A percentile compares a stretch with the other conserved stretches of the same genome.
Evolutionary conservation across 164 flowering plant species (phyloP).

Genomic region (Houttuynia cordata): DNA sequence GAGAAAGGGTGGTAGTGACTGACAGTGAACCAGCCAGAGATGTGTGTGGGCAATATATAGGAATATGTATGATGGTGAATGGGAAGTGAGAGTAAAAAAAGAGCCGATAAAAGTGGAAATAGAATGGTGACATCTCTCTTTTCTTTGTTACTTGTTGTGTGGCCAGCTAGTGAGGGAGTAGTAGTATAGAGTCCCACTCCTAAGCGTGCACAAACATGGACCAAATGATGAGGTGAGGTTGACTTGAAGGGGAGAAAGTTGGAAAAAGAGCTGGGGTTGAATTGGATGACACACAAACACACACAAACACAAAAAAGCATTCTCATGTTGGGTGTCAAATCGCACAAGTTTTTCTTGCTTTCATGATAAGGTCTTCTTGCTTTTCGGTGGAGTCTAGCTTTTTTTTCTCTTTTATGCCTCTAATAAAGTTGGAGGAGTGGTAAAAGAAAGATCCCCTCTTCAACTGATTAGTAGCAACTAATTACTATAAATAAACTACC

Average conservation of each 20-base stretch:
- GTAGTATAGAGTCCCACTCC: background rate
- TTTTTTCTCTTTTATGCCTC: conserved; percentile 17
- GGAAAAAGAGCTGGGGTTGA: conserved; percentile 8
- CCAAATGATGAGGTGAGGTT: conserved; percentile 99
- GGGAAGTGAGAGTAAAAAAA: conserved; percentile 24
- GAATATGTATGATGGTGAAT: background rate
- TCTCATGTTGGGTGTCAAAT: conserved; percentile 64
- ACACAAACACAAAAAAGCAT: conserved; percentile 7
- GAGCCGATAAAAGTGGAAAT: too few relatives aligned
- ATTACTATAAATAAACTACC: too few relatives aligned
- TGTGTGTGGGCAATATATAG: background rate
- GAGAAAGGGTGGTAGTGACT: conserved; percentile 2
- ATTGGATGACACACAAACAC: conserved; percentile 6
- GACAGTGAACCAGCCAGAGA: background rate
- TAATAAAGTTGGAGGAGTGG: background rate
- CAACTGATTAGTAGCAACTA: background rate
- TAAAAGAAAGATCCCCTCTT: background rate
- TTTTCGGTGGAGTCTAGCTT: conserved; percentile 66
- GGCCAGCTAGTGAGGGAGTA: background rate
- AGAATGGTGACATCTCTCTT: conserved; percentile 5
- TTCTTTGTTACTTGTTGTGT: background rate
- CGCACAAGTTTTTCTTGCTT: conserved; percentile 41
- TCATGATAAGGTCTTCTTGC: conserved; percentile 71
- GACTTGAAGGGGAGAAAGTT: conserved; percentile 47
- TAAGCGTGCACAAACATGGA: conserved; percentile 40